Evolutionary conservation across 768 basidiomycete genomes (phyloP).

Genomic region (Panaeolus cyanescens): DNA sequence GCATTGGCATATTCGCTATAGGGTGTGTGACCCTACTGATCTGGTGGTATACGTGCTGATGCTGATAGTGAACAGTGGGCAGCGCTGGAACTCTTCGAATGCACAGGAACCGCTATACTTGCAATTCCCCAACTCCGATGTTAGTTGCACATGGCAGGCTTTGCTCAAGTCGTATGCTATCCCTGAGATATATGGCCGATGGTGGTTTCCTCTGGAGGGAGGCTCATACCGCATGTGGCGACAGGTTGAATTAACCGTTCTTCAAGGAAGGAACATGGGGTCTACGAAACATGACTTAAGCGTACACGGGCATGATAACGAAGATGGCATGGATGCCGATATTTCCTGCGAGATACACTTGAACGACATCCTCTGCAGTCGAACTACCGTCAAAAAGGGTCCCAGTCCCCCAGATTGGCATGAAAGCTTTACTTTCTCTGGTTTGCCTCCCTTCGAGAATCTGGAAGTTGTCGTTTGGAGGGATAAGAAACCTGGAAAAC

Average conservation of each 20-base stretch:
- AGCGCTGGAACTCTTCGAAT: conserved; percentile 56
- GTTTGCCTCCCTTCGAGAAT: conserved; percentile 77
- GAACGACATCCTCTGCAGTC: conserved; percentile 66
- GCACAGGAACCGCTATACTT: conserved; percentile 72
- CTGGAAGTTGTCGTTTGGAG: conserved; percentile 70
- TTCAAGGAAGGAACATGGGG: conserved; percentile 77
- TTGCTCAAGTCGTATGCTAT: conserved; percentile 80
- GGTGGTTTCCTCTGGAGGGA: conserved; percentile 56
- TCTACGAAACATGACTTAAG: conserved; percentile 33
- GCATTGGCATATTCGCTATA: conserved; percentile 68
- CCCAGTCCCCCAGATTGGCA: conserved; percentile 78
- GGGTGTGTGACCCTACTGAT: conserved; percentile 40
- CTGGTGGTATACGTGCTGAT: conserved; percentile 3
- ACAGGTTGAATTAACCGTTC: conserved; percentile 71
- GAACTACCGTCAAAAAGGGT: conserved; percentile 73
- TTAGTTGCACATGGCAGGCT: conserved; percentile 74
- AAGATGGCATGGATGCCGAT: conserved; percentile 64
- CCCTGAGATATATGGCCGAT: conserved; percentile 75
- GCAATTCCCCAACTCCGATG: conserved; percentile 65
- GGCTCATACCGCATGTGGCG: conserved; percentile 90
- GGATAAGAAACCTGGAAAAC: conserved; percentile 65
- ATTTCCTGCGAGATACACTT: conserved; percentile 80
- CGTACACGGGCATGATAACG: conserved; percentile 27
- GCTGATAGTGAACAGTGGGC: conserved; percentile 41
- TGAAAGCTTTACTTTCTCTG: conserved; percentile 72